phyloP scores from a whole-genome alignment of 1,284 basidiomycete species.

The Pseudozyma hubeiensis region DNA sequence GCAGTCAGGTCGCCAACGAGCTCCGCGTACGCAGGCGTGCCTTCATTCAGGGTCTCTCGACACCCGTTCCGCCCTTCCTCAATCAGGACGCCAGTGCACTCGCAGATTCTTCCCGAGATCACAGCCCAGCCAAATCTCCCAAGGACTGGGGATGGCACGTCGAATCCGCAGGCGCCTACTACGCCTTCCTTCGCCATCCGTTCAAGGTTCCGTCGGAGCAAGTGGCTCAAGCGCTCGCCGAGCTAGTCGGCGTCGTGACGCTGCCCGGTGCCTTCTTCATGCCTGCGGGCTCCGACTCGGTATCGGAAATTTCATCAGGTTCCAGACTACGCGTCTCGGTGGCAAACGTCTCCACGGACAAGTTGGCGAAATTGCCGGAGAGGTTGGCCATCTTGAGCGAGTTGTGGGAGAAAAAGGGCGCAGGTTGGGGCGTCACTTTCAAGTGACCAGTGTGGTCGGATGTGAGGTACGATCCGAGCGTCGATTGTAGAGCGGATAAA shows the following conservation, averaged over 20 bases:
- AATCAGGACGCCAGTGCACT: slow-evolving; percentile 28
- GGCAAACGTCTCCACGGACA: slow-evolving; percentile 45
- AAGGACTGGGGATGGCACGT: slow-evolving; percentile 65
- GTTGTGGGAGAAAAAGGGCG: slow-evolving; percentile 44
- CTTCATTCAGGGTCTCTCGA: slow-evolving; percentile 72
- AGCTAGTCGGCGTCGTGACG: slow-evolving; percentile 54
- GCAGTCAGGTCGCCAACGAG: slow-evolving; percentile 71
- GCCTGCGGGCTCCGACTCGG: slow-evolving; percentile 10
- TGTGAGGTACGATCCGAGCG: slow-evolving; percentile 14
- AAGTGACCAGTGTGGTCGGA: not conserved
- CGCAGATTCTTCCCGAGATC: not conserved
- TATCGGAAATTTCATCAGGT: slow-evolving; percentile 7
- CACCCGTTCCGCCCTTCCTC: slow-evolving; percentile 20
- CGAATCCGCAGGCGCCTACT: slow-evolving; percentile 66
- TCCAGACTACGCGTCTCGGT: slow-evolving; percentile 42
- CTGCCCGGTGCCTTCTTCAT: slow-evolving; percentile 55
- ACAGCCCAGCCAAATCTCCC: slow-evolving; percentile 23
- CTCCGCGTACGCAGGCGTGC: slow-evolving; percentile 75
- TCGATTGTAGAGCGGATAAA: not conserved
- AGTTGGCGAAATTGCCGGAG: slow-evolving; percentile 29
- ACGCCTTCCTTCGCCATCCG: slow-evolving; percentile 64
- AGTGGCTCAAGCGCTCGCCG: slow-evolving; percentile 53
- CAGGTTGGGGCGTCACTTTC: slow-evolving; percentile 37
- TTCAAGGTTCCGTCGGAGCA: slow-evolving; percentile 37
- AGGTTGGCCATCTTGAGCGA: slow-evolving; percentile 46